Percentiles rank a stretch among this genome's conserved stretches.
Evolutionary conservation across 768 basidiomycete species (phyloP).

Genomic region (Suillus ampliporus): DNA sequence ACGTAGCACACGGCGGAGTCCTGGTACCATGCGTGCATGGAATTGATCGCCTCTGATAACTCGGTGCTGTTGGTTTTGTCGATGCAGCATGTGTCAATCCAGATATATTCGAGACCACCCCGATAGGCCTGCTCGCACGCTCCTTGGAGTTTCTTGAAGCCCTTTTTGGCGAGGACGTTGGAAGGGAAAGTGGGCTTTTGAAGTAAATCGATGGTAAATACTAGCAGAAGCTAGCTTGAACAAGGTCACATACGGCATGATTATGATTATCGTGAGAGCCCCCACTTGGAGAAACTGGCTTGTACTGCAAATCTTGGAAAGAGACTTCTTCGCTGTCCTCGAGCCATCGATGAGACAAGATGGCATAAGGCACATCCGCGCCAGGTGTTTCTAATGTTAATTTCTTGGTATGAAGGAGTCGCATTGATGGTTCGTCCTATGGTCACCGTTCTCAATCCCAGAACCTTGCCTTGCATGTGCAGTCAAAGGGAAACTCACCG

Average conservation of each 20-base stretch:
- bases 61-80: slow-evolving; percentile 27
- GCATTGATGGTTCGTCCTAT: background rate
- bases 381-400: background rate
- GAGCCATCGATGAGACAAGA: slow-evolving; percentile 11
- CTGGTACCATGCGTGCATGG: slow-evolving; percentile 27
- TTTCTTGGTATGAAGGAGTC: background rate
- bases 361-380: slow-evolving; percentile 4
- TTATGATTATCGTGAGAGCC: too few relatives aligned
- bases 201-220: background rate
- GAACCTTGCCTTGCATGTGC: background rate
- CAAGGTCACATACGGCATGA: background rate
- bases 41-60: slow-evolving; percentile 24
- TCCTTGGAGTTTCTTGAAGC: slow-evolving; percentile 13
- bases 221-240: background rate
- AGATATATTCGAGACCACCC: slow-evolving; percentile 16
- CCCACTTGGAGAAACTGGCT: background rate
- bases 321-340: slow-evolving; percentile 10
- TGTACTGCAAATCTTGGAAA: slow-evolving; percentile 13
- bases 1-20: slow-evolving; percentile 20
- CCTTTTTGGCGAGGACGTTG: background rate
- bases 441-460: background rate
- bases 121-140: slow-evolving; percentile 8
- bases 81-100: slow-evolving; percentile 27
- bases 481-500: background rate
- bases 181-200: background rate